These are phyloP conservation scores for Acacia concinna DNA, from an alignment of 331 rosid genomes.

Conservation along the genomic window DNA sequence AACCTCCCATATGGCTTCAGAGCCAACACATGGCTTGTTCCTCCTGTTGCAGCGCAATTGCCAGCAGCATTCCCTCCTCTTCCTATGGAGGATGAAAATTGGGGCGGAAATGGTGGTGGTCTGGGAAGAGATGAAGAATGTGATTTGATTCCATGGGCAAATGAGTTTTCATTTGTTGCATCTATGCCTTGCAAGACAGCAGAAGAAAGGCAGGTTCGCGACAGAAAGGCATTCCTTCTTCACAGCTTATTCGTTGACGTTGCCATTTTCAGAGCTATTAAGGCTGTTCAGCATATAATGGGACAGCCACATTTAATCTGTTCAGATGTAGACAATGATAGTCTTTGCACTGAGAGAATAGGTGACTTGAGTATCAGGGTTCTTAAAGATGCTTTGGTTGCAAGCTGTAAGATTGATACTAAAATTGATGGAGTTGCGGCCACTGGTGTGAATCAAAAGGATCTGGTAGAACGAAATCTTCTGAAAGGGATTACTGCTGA, in stretches of 20 bases:
- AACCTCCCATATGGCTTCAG: conserved; percentile 95
- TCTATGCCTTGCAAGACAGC: conserved; percentile 95
- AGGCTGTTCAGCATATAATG: conserved; percentile 63
- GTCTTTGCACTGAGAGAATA: conserved; percentile 53
- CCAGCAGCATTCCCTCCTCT: conserved; percentile 72
- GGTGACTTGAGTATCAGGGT: conserved; percentile 83
- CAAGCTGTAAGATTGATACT: conserved; percentile 82
- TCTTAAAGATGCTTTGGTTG: conserved; percentile 72
- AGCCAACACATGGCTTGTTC: conserved; percentile 98
- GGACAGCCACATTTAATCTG: conserved; percentile 36
- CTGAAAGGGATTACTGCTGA: conserved; percentile 97
- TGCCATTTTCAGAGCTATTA: conserved; percentile 82
- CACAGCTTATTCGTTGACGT: conserved; percentile 93
- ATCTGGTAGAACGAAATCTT: conserved; percentile 72
- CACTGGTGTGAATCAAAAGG: conserved; percentile 56
- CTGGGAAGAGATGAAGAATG: conserved; percentile 75
- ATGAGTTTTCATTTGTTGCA: conserved; percentile 71
- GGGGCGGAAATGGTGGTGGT: conserved; percentile 99
- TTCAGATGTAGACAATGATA: conserved; percentile 43
- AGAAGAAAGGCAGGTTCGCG: conserved; percentile 96
- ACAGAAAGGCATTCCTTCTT: conserved; percentile 91
- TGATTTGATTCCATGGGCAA: conserved; percentile 88
- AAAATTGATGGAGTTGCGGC: conserved; percentile 91
- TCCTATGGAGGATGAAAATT: conserved; percentile 82
- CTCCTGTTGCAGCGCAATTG: conserved; percentile 71